Evolutionary conservation across 2,329 filamentous ascomycete genomes (phyloP).

Genomic region (Calonectria naviculata): DNA sequence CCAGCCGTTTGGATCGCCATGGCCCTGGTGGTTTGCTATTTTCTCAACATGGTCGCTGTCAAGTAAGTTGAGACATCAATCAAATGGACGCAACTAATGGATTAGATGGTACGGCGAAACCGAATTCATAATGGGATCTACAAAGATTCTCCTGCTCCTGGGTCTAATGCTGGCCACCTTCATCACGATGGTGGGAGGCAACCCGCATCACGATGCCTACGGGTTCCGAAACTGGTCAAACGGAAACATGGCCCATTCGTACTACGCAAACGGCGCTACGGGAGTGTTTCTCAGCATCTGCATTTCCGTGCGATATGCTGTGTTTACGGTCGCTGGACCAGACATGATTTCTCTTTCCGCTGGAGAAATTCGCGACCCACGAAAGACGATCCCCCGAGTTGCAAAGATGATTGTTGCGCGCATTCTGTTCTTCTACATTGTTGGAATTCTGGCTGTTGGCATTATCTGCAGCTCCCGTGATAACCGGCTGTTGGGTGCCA

Average conservation of each 20-base stretch:
- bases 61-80: too few relatives aligned
- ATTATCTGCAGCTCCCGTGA: conserved; percentile 63
- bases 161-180: not conserved
- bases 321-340: not conserved
- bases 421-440: conserved; percentile 75
- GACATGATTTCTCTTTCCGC: conserved; percentile 37
- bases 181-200: not conserved
- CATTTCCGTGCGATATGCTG: not conserved
- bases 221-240: not conserved
- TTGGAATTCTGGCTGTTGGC: conserved; percentile 65
- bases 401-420: conserved; percentile 80
- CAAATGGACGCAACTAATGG: too few relatives aligned
- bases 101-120: conserved; percentile 48
- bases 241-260: not conserved
- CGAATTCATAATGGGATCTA: conserved; percentile 65
- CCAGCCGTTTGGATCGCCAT: conserved; percentile 58
- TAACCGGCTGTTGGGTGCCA: conserved; percentile 47
- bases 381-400: conserved; percentile 71
- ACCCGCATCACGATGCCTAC: not conserved
- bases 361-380: conserved; percentile 71
- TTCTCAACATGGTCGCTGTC: conserved; percentile 56
- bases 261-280: not conserved
- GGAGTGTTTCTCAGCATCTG: not conserved
- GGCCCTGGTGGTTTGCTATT: conserved; percentile 53
- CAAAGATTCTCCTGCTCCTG: conserved; percentile 55